A percentile compares a stretch with the other conserved stretches of the same genome.
Evolutionary conservation across 2,329 filamentous ascomycete genomes (phyloP).

Genomic region (Ceratocystis huliohia): DNA sequence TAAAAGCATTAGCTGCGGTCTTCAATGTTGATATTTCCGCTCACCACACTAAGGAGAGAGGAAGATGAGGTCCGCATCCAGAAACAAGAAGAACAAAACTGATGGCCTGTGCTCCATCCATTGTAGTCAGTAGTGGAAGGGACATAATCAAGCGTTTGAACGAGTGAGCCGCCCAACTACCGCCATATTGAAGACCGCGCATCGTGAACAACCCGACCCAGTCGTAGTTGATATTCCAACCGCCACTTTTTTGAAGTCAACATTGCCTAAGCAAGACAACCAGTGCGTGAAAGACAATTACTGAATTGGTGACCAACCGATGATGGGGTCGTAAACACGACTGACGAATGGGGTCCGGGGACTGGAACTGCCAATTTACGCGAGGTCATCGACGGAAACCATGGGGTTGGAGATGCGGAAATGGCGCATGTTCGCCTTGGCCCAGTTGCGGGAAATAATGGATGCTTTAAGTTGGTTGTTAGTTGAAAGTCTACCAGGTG

Average conservation of each 20-base stretch:
- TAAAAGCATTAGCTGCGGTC: constrained; percentile 20
- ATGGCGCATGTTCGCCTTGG: constrained; percentile 59
- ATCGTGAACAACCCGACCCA: constrained; percentile 9
- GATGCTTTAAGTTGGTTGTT: constrained; percentile 11
- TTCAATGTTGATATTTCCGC: constrained; percentile 4
- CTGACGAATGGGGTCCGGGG: background rate
- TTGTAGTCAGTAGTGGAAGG: constrained; percentile 1
- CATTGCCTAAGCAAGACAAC: background rate
- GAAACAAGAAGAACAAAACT: background rate
- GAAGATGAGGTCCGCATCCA: background rate
- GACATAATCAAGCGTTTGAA: background rate
- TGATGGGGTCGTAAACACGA: background rate
- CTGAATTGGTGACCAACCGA: background rate
- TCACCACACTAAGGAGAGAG: background rate
- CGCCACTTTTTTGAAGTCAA: background rate
- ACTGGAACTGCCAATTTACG: constrained; percentile 19
- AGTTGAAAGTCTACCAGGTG: background rate
- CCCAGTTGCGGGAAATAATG: constrained; percentile 49
- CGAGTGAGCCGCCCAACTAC: background rate
- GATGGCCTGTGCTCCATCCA: constrained; percentile 1
- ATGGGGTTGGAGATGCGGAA: constrained; percentile 43
- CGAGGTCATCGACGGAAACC: constrained; percentile 39
- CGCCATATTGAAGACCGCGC: constrained; percentile 9
- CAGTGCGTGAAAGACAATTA: background rate
- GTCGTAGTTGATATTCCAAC: constrained; percentile 9